phyloP scores from a whole-genome alignment of 2,329 filamentous ascomycete species.

The Alternaria alternata region DNA sequence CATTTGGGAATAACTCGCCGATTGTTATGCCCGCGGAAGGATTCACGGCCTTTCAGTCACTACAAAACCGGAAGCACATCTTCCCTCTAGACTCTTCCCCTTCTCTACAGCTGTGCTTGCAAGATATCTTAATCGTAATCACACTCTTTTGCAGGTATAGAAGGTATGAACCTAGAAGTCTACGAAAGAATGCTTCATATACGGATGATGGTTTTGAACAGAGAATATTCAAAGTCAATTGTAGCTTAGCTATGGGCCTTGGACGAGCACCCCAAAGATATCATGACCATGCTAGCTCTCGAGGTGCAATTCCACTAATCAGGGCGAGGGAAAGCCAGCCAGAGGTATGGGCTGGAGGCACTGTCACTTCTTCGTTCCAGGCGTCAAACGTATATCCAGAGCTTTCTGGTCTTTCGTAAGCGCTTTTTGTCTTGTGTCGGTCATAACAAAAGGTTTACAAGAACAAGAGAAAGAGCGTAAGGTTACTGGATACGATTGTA shows the following conservation, averaged over 20 bases:
- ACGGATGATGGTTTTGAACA: rapidly evolving
- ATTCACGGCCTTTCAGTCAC: too few species aligned
- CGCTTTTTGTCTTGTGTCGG: rapidly evolving
- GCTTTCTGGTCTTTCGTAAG: rapidly evolving
- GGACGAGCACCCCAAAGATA: rapidly evolving
- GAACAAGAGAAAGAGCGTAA: too few species aligned
- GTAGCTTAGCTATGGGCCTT: too few species aligned
- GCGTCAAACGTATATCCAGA: too few species aligned
- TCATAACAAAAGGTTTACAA: too few species aligned
- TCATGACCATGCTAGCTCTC: rapidly evolving
- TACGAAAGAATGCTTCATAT: too few species aligned
- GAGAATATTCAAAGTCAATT: too few species aligned
- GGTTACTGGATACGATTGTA: rapidly evolving
- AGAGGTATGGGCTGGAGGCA: too few species aligned
- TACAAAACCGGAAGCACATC: background rate
- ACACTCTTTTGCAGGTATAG: too few species aligned
- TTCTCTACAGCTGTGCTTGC: background rate
- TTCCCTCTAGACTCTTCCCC: background rate
- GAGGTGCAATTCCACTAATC: rapidly evolving
- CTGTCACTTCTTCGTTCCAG: too few species aligned
- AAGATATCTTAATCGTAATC: rapidly evolving
- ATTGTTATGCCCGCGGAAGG: background rate
- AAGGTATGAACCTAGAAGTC: too few species aligned
- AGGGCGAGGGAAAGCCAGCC: too few species aligned
- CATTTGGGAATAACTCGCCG: background rate